These are phyloP conservation scores for Carallia pectinifolia DNA, from an alignment of 345 rosid species.

Conservation along the genomic window DNA sequence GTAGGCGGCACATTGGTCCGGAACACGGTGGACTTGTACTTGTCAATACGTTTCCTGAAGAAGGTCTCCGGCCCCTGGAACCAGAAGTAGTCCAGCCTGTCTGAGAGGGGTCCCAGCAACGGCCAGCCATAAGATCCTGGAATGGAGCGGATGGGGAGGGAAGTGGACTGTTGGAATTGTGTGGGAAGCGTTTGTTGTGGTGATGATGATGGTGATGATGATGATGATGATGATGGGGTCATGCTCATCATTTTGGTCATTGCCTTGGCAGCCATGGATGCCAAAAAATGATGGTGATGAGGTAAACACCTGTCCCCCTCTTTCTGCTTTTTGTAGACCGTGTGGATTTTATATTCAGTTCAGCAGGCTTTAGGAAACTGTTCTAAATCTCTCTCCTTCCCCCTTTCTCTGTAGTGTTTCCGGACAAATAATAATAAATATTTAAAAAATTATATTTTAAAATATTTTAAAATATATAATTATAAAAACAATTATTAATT, in stretches of 20 bases:
- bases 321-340: not conserved
- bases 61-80: constrained; percentile 86
- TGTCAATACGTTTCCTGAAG: constrained; percentile 61
- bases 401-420: too few relatives aligned
- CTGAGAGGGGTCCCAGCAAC: constrained; percentile 70
- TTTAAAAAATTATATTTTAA: too few relatives aligned
- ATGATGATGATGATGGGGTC: constrained; percentile 23
- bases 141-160: constrained; percentile 56
- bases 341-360: not conserved
- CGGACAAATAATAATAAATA: too few relatives aligned
- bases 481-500: too few relatives aligned
- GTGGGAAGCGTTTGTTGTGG: constrained; percentile 5
- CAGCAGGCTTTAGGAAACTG: too few relatives aligned
- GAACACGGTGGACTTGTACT: constrained; percentile 77
- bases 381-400: too few relatives aligned
- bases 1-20: constrained; percentile 81
- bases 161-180: constrained; percentile 12
- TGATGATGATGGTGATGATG: constrained; percentile 20
- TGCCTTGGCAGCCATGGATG: not conserved
- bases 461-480: too few relatives aligned
- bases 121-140: constrained; percentile 91
- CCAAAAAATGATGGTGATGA: too few relatives aligned
- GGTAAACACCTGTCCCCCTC: too few relatives aligned
- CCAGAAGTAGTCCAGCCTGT: constrained; percentile 92
- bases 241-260: constrained; percentile 19